Evolutionary conservation across 2,329 filamentous ascomycete genomes (phyloP).

Genomic region (Xylariaceae sp.): DNA sequence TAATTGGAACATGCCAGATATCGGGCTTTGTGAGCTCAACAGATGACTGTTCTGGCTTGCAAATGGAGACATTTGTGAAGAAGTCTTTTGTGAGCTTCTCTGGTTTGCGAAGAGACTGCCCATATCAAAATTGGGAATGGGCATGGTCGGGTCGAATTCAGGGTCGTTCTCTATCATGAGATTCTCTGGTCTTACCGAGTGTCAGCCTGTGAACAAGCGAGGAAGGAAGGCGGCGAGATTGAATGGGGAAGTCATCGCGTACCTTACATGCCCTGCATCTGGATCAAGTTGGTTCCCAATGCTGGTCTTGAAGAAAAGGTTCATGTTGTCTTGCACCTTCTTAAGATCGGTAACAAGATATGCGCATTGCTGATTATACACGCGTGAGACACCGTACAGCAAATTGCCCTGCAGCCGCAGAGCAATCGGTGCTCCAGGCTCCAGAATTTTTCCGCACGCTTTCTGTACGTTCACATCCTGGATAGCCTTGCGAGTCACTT

Average conservation of each 20-base stretch:
- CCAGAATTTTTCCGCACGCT: conserved; percentile 84
- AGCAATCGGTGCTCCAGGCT: conserved; percentile 80
- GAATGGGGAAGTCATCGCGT: conserved; percentile 24
- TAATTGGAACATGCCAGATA: conserved; percentile 21
- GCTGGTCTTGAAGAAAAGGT: conserved; percentile 59
- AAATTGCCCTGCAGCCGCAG: conserved; percentile 86
- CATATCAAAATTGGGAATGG: conserved; percentile 58
- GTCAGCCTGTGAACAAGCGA: conserved; percentile 4
- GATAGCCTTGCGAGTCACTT: conserved; percentile 81
- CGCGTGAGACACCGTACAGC: conserved; percentile 79
- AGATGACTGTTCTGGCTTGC: conserved; percentile 14
- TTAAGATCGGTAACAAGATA: conserved; percentile 83
- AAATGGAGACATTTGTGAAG: conserved; percentile 28
- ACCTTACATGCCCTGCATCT: conserved; percentile 71
- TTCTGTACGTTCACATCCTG: conserved; percentile 82
- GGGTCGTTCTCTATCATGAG: conserved; percentile 81
- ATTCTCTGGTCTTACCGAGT: conserved; percentile 61
- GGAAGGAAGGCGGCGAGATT: neutral
- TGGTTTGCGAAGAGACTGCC: conserved; percentile 39
- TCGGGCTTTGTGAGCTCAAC: conserved; percentile 18
- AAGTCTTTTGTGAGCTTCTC: conserved; percentile 28
- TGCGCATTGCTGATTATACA: conserved; percentile 81
- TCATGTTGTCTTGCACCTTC: conserved; percentile 71
- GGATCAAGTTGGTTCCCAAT: conserved; percentile 63
- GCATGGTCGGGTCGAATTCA: conserved; percentile 67